phyloP scores from a whole-genome alignment of 1,139 yeast genomes.

The Candida sp. region DNA sequence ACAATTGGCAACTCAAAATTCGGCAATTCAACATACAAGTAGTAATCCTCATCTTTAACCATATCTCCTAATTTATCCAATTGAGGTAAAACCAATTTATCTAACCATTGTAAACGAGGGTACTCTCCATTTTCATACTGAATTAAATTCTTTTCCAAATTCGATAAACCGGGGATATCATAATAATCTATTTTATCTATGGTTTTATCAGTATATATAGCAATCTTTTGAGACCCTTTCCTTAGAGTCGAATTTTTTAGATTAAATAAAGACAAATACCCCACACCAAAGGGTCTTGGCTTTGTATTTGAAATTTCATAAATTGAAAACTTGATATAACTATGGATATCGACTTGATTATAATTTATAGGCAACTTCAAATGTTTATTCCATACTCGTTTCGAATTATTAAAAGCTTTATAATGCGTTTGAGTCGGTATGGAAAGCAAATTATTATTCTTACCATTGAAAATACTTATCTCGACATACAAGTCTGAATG shows the following conservation, averaged over 20 bases:
- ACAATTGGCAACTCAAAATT: conserved; percentile 81
- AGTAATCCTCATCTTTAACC: conserved; percentile 28
- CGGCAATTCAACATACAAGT: conserved; percentile 66
- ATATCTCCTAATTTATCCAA: conserved; percentile 36
- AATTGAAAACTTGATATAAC: conserved; percentile 59
- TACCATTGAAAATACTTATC: conserved; percentile 51
- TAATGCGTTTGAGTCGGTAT: conserved; percentile 67
- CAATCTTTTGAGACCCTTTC: conserved; percentile 37
- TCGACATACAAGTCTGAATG: conserved; percentile 63
- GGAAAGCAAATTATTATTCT: conserved; percentile 61
- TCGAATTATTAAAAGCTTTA: conserved; percentile 50
- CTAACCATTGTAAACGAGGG: conserved; percentile 70
- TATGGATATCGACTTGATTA: conserved; percentile 61
- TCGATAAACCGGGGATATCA: conserved; percentile 19
- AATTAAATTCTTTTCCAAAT: conserved; percentile 55
- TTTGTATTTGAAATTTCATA: conserved; percentile 63
- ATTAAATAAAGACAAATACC: conserved; percentile 61
- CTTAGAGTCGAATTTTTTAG: conserved; percentile 24
- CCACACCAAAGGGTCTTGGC: conserved; percentile 53
- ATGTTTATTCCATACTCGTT: conserved; percentile 52
- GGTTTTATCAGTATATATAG: conserved; percentile 13
- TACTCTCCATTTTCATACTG: conserved; percentile 69
- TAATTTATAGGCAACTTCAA: conserved; percentile 67
- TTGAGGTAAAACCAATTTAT: conserved; percentile 58
- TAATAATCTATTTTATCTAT: conserved; percentile 17